Evolutionary conservation across 1,284 basidiomycete species (phyloP), one percentile per base, ranked within the genome.

Genomic region (Cutaneotrichosporon mucoides): DNA sequence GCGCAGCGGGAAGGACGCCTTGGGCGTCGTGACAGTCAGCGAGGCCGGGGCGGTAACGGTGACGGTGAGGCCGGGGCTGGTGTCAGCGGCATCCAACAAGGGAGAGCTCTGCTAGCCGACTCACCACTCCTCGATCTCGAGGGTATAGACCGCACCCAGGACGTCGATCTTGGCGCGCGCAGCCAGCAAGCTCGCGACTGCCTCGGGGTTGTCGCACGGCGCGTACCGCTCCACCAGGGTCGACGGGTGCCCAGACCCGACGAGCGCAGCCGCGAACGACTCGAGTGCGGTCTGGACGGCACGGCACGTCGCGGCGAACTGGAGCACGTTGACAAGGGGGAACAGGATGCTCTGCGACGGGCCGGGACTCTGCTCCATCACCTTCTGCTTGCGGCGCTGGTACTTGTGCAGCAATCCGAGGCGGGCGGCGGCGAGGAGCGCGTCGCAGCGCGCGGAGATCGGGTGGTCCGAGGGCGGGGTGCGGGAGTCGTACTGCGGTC

Each of bases 391-490:
- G 1, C 75, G 66, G 0, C 63, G 60, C 0, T 66, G 65, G 43
- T 73, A 69, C 1, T 65, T 42, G 45, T 74, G 67, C 9, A 73
- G 55, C 11, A 76, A 54, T 16, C 63, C 64, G 3, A 75, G 63
- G 2, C 70, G 66, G 1, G 63, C 65, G 1, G 65, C 47, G 0
- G 64, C 62, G 16, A 75, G 66, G 11, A 76, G 51, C 0, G 68
- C 50, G 50, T 76, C 75, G 48, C 68, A 69, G 12, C 65, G n/a
- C 1, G 72, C 60, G 1, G 68, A 68, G 12, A 49, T 45, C 15
- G 42, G 43, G 3, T 38, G 13, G 45, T 50, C 44, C 15, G 44
- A 40, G 6, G 44, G 33, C 5, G 59, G 57, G 8, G 56, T 38
- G 12, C 67, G 65, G 8, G 69, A 62, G 58, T 75, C 73, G 59